Conservation (phyloP, 805 yeast genomes). For the Candida saitoana region DNA sequence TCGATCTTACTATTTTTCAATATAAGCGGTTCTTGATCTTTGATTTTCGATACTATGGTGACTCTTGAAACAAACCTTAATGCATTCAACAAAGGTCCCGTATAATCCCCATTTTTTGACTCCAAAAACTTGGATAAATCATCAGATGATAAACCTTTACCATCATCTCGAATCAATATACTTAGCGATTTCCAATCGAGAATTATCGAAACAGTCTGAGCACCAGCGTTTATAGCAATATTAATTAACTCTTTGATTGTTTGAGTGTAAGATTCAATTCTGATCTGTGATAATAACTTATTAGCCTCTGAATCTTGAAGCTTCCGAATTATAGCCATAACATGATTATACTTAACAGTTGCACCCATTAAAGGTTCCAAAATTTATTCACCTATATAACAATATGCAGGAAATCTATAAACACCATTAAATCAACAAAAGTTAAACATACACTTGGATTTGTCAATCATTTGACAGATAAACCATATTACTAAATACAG, state of each 20-base stretch:
- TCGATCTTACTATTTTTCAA: neutral
- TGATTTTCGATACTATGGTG: conserved; percentile 43
- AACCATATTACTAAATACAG: too few relatives aligned
- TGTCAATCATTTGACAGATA: too few relatives aligned
- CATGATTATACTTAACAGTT: neutral
- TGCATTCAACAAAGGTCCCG: conserved; percentile 67
- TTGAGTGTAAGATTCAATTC: conserved; percentile 31
- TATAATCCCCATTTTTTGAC: conserved; percentile 56
- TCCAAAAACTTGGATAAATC: conserved; percentile 48
- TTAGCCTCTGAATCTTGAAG: conserved; percentile 11
- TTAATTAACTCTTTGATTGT: conserved; percentile 49
- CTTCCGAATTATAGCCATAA: conserved; percentile 7
- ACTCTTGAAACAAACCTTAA: conserved; percentile 46
- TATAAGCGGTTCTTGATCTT: conserved; percentile 1
- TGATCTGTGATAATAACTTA: conserved; percentile 28
- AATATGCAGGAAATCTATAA: neutral
- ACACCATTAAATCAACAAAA: too few relatives aligned
- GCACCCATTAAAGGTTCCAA: neutral
- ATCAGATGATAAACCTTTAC: conserved; percentile 55
- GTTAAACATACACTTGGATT: too few relatives aligned
- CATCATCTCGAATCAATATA: conserved; percentile 59
- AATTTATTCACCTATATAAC: neutral
- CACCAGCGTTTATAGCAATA: conserved; percentile 54
- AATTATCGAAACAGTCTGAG: conserved; percentile 33
- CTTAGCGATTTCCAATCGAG: conserved; percentile 29